Evolutionary conservation across 306 rosid species (phyloP).

Genomic region (Vigna trinervia): DNA sequence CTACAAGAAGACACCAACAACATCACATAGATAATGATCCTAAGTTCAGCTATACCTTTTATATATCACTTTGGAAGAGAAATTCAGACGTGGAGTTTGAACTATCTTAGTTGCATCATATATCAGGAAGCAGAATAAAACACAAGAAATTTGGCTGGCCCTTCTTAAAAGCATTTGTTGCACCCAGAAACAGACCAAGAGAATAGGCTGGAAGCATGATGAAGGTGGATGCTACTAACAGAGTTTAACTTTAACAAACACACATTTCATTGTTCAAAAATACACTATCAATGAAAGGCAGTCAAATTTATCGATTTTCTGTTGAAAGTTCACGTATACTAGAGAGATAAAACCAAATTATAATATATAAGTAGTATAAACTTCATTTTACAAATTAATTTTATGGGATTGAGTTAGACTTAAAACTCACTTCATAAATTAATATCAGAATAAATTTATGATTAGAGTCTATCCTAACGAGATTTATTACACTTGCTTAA

Average conservation of each 20-base stretch:
- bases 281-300: no score
- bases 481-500: no score
- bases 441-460: no score
- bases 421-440: no score
- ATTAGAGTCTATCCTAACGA: no score
- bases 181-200: not conserved
- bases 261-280: no score
- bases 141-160: not conserved
- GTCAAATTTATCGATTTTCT: no score
- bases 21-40: not conserved
- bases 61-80: not conserved
- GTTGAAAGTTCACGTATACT: rapidly evolving
- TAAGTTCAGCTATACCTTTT: not conserved
- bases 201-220: slow-evolving; percentile 23
- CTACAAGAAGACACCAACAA: not conserved
- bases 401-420: no score
- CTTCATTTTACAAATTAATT: no score
- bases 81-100: not conserved
- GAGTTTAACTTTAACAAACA: not conserved
- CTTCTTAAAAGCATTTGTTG: not conserved
- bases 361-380: no score
- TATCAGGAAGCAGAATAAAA: not conserved
- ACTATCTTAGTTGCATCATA: not conserved
- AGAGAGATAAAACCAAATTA: no score
- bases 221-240: slow-evolving; percentile 32